Base-by-base conservation (phyloP, 2,329 filamentous ascomycete species). In the Huntiella decipiens region DNA sequence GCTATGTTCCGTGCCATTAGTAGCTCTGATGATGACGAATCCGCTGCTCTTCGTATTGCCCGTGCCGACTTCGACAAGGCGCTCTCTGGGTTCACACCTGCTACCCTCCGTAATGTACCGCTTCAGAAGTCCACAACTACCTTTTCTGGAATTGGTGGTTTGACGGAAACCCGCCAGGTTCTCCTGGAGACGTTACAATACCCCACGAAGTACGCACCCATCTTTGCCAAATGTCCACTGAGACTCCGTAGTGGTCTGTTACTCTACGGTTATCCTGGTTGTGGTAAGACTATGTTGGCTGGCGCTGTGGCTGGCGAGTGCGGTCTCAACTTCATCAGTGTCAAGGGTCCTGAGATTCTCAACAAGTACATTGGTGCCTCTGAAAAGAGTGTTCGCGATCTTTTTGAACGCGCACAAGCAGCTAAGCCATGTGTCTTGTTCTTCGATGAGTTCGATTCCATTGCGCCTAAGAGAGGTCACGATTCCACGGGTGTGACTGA, bases 351-450 rank as follows among this genome's bases (percentile, higher is more conserved):
- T 0, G 92, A 98, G 61, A 96, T 98, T 49, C 65, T 98, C 46
- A 98, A 98, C 68, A 98, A 98, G 63, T 98, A 98, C 60, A 98
- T 98, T 49, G 91, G 91, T 57, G 91, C 91, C 1, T 93, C 83
- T 22, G 91, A 98, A 57, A 98, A 98, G 68, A 86, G 79, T 50
- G 87, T 98, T 5, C 78, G 92, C 37, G 91, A 98, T 59, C 68
- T 98, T 1, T 98, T 98, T 56, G 88, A 94, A 58, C 76, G 91
- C 37, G 91, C 91, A 0, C 78, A 80, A 57, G 88, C 91, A 3
- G 91, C 91, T 4, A 77, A 81, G 50, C 92, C 92, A 0, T 96
- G 91, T 55, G 83, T 98, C 4, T 68, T 98, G 6, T 98, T 98
- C 69, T 98, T 98, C 57, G 91, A 98, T 57, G 91, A 98, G 60